Evolutionary conservation across 2,329 filamentous ascomycete genomes (phyloP), one percentile per base, ranked within the genome.

Genomic region (Alternaria longipes): DNA sequence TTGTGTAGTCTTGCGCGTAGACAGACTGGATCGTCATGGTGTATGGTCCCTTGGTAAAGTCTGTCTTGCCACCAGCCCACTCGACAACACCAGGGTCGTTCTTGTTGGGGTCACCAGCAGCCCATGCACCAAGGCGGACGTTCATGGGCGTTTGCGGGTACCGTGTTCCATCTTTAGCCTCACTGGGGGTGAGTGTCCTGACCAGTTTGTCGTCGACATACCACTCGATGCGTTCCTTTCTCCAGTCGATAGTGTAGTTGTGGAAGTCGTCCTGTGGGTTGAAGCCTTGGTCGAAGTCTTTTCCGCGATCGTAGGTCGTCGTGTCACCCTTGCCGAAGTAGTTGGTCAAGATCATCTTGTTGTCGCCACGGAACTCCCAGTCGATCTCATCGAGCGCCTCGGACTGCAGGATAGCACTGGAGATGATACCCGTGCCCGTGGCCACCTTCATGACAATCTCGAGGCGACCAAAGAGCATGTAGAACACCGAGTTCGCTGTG

Each of bases 111-210:
- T 85, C 81, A 57, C 87, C 87, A 54, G 83, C 87, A 49, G 87
- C 85, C 89, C 90, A 91, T 67, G 86, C 85, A 65, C 90, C 90
- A 46, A 92, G 79, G 78, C 88, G 89, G 72, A 92, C 76, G 77
- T 89, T 86, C 86, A 90, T 89, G 51, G 90, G 90, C 9, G 90
- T 91, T 82, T 92, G 90, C 47, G 90, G 90, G 82, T 87, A 92
- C 66, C 85, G 84, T 58, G 80, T 77, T 50, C 85, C 87, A 52
- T 81, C 81, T 71, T 86, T 75, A 54, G 89, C 89, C 53, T 91
- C 85, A 16, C 79, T 80, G 67, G 85, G 86, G 60, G 81, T 83
- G 54, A 93, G 82, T 44, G 86, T 88, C 69, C 91, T 89, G 58
- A 92, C 82, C 45, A 82, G 75, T 9, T 75, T 78, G 71, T 84